Evolutionary conservation across 106 monocot species (phyloP).

Genomic region (Platanthera guangdongensis): DNA sequence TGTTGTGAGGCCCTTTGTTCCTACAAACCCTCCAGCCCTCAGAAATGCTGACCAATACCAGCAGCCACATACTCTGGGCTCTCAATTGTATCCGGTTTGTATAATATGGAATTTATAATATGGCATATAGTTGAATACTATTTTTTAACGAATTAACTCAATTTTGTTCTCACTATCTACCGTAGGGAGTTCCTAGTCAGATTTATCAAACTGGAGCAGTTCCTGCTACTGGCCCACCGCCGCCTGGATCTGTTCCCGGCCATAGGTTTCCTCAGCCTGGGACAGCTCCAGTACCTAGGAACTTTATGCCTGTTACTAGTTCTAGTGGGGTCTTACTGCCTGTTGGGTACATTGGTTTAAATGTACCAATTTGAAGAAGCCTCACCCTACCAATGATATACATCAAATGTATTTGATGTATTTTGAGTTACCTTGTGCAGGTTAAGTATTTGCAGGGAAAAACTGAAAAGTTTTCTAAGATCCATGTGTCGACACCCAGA

Average conservation of each 20-base stretch:
- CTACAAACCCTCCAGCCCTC: constrained; percentile 47
- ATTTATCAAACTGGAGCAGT: constrained; percentile 34
- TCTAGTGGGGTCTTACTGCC: no score
- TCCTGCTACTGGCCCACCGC: constrained; percentile 29
- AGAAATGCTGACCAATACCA: constrained; percentile 76
- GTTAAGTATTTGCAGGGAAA: no score
- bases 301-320: constrained; percentile 37
- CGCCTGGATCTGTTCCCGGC: constrained; percentile 21
- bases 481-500: no score
- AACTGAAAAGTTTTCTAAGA: no score
- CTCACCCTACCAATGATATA: no score
- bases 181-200: constrained; percentile 38
- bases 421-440: no score
- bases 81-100: constrained; percentile 75
- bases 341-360: no score
- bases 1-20: constrained; percentile 50
- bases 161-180: background rate
- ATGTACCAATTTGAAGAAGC: no score
- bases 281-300: constrained; percentile 16
- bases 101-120: background rate
- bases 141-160: background rate
- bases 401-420: no score
- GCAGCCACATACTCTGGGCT: constrained; percentile 46
- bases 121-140: background rate
- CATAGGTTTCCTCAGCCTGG: constrained; percentile 35